A percentile compares a stretch with the other conserved stretches of the same genome.
Conservation (phyloP, 768 basidiomycete genomes). For the Pholiota molesta region DNA sequence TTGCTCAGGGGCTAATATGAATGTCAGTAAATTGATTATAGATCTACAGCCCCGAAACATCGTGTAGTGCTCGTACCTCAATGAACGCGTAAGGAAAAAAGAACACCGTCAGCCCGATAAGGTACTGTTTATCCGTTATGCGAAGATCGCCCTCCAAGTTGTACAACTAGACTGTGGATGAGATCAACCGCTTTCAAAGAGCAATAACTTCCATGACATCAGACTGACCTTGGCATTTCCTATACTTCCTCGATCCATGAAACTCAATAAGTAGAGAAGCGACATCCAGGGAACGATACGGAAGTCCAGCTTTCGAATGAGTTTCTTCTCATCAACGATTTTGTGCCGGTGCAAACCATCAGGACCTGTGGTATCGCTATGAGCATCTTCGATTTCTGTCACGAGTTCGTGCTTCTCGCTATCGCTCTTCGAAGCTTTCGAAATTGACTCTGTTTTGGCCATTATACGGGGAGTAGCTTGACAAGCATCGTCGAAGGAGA, state of each 20-base stretch:
- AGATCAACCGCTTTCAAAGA: background rate
- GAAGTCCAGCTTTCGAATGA: conserved; percentile 8
- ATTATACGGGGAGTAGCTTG: background rate
- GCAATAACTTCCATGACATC: background rate
- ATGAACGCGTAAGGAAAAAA: conserved; percentile 71
- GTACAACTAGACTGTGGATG: conserved; percentile 51
- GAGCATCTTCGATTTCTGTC: conserved; percentile 3
- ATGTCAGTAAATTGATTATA: no score
- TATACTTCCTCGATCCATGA: conserved; percentile 53
- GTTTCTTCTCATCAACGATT: conserved; percentile 4
- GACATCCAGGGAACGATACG: conserved; percentile 72
- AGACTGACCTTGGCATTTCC: conserved; percentile 49
- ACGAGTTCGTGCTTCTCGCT: conserved; percentile 6
- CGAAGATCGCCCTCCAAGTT: conserved; percentile 59
- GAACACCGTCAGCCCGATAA: conserved; percentile 59
- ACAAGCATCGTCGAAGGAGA: background rate
- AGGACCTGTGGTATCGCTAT: background rate
- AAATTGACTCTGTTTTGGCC: conserved; percentile 4
- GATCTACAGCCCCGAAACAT: background rate
- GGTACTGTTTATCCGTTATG: conserved; percentile 66
- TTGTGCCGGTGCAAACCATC: background rate
- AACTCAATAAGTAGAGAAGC: conserved; percentile 73
- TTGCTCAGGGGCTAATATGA: conserved; percentile 34
- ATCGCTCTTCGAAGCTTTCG: conserved; percentile 1
- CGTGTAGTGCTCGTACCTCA: conserved; percentile 54